A percentile compares a stretch with the other conserved stretches of the same genome.
Evolutionary conservation across 306 rosid genomes (phyloP).

Genomic region (Prunus mongolica): DNA sequence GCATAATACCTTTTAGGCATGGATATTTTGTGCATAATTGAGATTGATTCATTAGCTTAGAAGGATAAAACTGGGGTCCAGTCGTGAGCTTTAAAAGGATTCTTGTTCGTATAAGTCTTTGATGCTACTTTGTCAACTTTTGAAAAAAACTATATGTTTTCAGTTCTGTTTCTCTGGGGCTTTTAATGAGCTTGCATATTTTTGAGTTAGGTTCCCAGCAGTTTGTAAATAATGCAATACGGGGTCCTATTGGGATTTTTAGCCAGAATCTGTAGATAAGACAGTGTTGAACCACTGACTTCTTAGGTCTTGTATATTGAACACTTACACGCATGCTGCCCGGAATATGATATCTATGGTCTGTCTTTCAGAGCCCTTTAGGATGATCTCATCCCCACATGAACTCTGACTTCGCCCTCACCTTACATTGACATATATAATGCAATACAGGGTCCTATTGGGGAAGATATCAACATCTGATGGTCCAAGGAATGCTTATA

Average conservation of each 20-base stretch:
- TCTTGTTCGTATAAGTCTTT: neutral
- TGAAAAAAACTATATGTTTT: neutral
- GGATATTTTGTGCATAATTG: neutral
- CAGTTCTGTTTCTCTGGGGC: neutral
- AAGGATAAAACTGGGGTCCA: neutral
- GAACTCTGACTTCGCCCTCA: constrained; percentile 45
- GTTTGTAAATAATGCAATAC: neutral
- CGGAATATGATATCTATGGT: constrained; percentile 28
- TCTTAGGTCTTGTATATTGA: constrained; percentile 30
- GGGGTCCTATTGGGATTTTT: constrained; percentile 3
- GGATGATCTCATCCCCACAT: constrained; percentile 47
- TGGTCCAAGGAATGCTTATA: constrained; percentile 86
- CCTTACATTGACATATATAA: constrained; percentile 71
- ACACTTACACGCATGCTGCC: constrained; percentile 35
- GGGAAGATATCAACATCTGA: constrained; percentile 90
- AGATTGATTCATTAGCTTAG: neutral
- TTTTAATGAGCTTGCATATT: neutral
- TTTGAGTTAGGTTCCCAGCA: neutral
- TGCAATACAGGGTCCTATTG: constrained; percentile 89
- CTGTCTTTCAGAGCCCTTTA: constrained; percentile 43
- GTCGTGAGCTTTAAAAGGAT: neutral
- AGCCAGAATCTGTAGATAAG: constrained; percentile 21
- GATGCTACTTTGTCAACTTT: neutral
- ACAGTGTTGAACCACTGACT: constrained; percentile 17
- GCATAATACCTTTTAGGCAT: neutral